Conservation (phyloP, 75 land plant genomes). For the Sequoiadendron giganteum region DNA sequence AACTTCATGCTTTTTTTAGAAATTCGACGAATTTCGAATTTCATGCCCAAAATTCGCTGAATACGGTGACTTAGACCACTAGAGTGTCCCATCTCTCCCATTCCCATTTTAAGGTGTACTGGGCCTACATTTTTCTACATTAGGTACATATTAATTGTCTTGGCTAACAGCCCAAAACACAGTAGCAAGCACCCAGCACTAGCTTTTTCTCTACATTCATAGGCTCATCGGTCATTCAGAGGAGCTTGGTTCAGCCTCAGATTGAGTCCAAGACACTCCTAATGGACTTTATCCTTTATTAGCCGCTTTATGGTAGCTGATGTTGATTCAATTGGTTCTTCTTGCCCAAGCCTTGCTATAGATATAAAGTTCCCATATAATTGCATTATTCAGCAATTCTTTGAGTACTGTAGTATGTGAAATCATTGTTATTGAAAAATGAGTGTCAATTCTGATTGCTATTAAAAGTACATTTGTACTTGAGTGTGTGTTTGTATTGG, state of each 20-base stretch:
- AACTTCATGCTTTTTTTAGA: too few relatives aligned
- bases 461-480: too few relatives aligned
- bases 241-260: neutral
- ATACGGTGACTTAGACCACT: too few relatives aligned
- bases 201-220: neutral
- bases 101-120: neutral
- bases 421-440: neutral
- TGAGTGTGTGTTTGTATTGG: neutral
- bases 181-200: neutral
- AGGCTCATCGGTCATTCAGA: neutral
- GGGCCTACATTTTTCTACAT: neutral
- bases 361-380: neutral
- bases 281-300: neutral
- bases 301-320: neutral
- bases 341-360: neutral
- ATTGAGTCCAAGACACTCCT: neutral
- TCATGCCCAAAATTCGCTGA: too few relatives aligned
- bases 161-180: neutral
- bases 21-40: too few relatives aligned
- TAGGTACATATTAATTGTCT: neutral
- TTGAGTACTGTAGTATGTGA: neutral
- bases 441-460: neutral
- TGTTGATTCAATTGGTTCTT: neutral
- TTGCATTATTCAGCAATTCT: too few relatives aligned
- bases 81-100: neutral